These are phyloP conservation scores for Erigeron canadensis DNA, from an alignment of 129 eudicot species.

Conservation along the genomic window DNA sequence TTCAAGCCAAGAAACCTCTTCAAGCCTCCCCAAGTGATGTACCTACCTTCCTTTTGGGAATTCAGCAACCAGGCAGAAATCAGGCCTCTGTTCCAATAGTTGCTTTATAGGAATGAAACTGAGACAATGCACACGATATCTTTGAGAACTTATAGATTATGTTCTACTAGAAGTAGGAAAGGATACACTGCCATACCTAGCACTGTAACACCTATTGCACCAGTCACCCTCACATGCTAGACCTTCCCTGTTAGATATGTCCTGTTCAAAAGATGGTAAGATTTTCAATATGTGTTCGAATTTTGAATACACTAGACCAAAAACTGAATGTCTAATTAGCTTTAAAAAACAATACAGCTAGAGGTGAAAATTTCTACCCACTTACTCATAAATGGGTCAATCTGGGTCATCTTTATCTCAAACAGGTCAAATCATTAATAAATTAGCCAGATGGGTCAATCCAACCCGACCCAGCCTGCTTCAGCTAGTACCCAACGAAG, in stretches of 20 bases:
- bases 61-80: constrained; percentile 61
- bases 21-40: not conserved
- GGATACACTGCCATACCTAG: constrained; percentile 42
- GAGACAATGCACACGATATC: constrained; percentile 21
- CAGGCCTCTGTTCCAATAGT: constrained; percentile 62
- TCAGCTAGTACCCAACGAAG: not conserved
- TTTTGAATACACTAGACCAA: not conserved
- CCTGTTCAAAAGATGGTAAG: constrained; percentile 41
- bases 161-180: not conserved
- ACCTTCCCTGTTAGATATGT: constrained; percentile 80
- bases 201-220: constrained; percentile 56
- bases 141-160: not conserved
- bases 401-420: no score
- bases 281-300: not conserved
- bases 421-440: not conserved
- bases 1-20: constrained; percentile 1
- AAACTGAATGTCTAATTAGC: not conserved
- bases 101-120: constrained; percentile 61
- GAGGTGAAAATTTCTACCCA: not conserved
- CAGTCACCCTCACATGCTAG: constrained; percentile 85
- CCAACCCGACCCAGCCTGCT: not conserved
- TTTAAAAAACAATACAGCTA: not conserved
- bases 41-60: constrained; percentile 66
- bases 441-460: not conserved
- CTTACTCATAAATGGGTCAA: no score